Evolutionary conservation across 2,329 filamentous ascomycete species (phyloP).

Genomic region (Fusarium sterilihyphosum): DNA sequence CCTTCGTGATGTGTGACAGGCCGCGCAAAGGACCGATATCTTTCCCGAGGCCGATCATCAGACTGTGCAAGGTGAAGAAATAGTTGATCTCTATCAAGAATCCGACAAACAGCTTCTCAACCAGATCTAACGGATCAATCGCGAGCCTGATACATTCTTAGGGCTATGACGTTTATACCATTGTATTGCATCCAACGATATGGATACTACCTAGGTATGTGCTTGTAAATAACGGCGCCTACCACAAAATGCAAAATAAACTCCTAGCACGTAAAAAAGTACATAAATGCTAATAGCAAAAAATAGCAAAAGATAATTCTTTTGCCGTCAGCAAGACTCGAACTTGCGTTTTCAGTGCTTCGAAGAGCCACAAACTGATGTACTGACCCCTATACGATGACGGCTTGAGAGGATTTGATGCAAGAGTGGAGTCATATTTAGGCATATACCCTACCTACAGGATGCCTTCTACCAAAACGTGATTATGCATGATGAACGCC

Average conservation of each 20-base stretch:
- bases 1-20: conserved; percentile 26
- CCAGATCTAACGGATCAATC: not conserved
- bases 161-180: too few relatives aligned
- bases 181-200: not conserved
- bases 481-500: not conserved
- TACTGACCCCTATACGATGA: conserved; percentile 40
- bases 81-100: not conserved
- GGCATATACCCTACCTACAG: rapidly evolving
- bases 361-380: conserved; percentile 35
- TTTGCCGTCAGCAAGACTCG: conserved; percentile 38
- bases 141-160: not conserved
- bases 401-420: conserved; percentile 9
- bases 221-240: not conserved
- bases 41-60: not conserved
- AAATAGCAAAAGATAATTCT: conserved; percentile 1
- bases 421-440: rapidly evolving
- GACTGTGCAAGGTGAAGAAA: not conserved
- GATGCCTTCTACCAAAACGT: too few relatives aligned
- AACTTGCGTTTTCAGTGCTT: conserved; percentile 40
- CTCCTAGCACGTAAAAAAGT: too few relatives aligned
- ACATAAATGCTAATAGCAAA: not conserved
- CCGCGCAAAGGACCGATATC: conserved; percentile 31
- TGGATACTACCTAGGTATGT: not conserved
- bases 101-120: not conserved
- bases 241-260: not conserved